Conservation (phyloP, 192 early-diverging fungal genomes). For the Mortierella antarctica region DNA sequence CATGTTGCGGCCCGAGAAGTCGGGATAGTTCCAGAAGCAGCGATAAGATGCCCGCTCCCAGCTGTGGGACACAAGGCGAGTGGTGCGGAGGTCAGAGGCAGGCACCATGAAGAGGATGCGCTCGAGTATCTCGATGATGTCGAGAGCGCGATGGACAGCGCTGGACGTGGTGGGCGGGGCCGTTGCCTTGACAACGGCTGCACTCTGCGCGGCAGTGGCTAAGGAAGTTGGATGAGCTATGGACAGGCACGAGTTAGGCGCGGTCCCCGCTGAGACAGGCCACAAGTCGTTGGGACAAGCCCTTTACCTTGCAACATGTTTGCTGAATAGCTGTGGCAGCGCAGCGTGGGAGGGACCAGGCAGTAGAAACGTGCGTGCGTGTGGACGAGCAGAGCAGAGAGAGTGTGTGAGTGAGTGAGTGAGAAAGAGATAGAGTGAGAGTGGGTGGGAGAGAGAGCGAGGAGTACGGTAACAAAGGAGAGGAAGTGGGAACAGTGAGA, state of each 20-base stretch:
- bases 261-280: too few relatives aligned
- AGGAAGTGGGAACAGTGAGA: not conserved
- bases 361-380: not conserved
- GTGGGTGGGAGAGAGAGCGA: not conserved
- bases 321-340: not conserved
- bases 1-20: slow-evolving; percentile 8
- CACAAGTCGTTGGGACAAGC: too few relatives aligned
- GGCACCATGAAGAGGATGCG: slow-evolving; percentile 16
- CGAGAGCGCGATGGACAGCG: slow-evolving; percentile 3
- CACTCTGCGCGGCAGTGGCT: too few relatives aligned
- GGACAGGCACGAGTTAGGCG: too few relatives aligned
- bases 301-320: too few relatives aligned
- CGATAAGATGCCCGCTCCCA: slow-evolving; percentile 14
- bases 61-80: slow-evolving; percentile 14
- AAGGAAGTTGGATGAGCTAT: too few relatives aligned
- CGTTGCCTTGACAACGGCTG: too few relatives aligned
- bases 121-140: slow-evolving; percentile 20
- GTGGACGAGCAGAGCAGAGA: not conserved
- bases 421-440: not conserved
- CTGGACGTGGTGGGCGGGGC: not conserved
- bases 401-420: not conserved
- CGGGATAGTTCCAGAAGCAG: slow-evolving; percentile 9
- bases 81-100: not conserved
- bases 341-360: not conserved
- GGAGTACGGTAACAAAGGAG: not conserved